These are phyloP conservation scores for Cyclocybe cylindracea DNA, from an alignment of 768 basidiomycete genomes.

Conservation along the genomic window DNA sequence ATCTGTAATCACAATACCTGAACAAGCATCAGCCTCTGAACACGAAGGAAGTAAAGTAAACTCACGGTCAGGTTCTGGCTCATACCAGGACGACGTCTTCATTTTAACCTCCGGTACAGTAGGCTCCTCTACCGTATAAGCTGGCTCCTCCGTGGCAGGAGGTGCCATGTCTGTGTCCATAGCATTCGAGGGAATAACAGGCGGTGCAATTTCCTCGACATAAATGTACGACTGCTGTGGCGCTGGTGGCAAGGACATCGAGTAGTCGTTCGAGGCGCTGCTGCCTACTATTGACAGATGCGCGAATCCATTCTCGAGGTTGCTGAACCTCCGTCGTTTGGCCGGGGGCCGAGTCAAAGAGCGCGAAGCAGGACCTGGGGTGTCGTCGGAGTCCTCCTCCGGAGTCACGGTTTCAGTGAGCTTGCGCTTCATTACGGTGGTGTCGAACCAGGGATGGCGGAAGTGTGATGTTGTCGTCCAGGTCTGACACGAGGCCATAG, in stretches of 20 bases:
- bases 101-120: conserved; percentile 57
- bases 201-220: conserved; percentile 4
- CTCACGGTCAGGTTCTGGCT: conserved; percentile 70
- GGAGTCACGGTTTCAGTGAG: conserved; percentile 23
- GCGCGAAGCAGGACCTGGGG: conserved; percentile 4
- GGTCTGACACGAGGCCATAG: conserved; percentile 24
- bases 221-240: conserved; percentile 6
- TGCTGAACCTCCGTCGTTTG: conserved; percentile 51
- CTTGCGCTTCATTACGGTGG: conserved; percentile 41
- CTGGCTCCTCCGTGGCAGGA: neutral
- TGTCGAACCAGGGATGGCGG: conserved; percentile 47
- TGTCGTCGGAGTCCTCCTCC: conserved; percentile 17
- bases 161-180: conserved; percentile 14
- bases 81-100: conserved; percentile 67
- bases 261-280: neutral
- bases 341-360: conserved; percentile 20
- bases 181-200: conserved; percentile 5
- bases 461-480: conserved; percentile 27
- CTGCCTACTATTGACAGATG: conserved; percentile 40
- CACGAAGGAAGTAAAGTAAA: conserved; percentile 14
- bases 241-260: neutral
- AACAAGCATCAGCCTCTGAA: neutral
- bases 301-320: conserved; percentile 59
- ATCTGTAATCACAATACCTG: conserved; percentile 68
- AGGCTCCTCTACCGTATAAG: conserved; percentile 38